A percentile compares a stretch with the other conserved stretches of the same genome.
Conservation (phyloP, 768 basidiomycete genomes). For the Inosperma sp. region DNA sequence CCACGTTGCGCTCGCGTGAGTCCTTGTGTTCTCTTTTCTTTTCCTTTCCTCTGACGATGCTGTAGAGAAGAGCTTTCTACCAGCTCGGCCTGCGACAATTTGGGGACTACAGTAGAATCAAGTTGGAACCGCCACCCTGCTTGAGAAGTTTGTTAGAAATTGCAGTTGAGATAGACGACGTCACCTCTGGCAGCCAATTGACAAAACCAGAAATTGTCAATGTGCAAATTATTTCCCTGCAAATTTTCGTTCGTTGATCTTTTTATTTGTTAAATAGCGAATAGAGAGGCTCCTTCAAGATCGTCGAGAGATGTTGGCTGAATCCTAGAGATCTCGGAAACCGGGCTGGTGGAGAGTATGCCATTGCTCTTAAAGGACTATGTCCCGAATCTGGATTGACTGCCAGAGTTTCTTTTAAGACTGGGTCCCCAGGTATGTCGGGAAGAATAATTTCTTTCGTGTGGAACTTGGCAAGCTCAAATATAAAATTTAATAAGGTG, state of each 20-base stretch:
- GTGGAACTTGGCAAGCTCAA: too few species aligned
- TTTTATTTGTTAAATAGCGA: constrained; percentile 37
- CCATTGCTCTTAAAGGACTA: constrained; percentile 84
- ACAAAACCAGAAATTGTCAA: constrained; percentile 63
- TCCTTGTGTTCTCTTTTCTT: constrained; percentile 12
- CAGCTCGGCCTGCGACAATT: constrained; percentile 92
- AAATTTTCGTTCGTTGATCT: not conserved
- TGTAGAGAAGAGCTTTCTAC: constrained; percentile 91
- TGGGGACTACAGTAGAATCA: constrained; percentile 70
- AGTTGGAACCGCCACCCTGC: constrained; percentile 77
- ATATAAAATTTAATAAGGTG: too few species aligned
- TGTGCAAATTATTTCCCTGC: constrained; percentile 38
- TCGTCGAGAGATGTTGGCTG: constrained; percentile 78
- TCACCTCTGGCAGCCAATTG: constrained; percentile 51
- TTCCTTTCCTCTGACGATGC: not conserved
- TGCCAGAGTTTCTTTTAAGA: constrained; percentile 86
- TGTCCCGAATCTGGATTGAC: constrained; percentile 84
- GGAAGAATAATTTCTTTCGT: not conserved
- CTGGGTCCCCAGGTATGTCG: constrained; percentile 78
- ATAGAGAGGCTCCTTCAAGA: constrained; percentile 58
- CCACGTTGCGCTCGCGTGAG: constrained; percentile 78
- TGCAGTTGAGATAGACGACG: constrained; percentile 67
- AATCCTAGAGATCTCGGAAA: constrained; percentile 66
- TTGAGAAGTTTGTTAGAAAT: constrained; percentile 68
- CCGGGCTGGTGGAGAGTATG: constrained; percentile 67